Conservation (phyloP, 73 alveolate species). For the Paramecium octaurelia region DNA sequence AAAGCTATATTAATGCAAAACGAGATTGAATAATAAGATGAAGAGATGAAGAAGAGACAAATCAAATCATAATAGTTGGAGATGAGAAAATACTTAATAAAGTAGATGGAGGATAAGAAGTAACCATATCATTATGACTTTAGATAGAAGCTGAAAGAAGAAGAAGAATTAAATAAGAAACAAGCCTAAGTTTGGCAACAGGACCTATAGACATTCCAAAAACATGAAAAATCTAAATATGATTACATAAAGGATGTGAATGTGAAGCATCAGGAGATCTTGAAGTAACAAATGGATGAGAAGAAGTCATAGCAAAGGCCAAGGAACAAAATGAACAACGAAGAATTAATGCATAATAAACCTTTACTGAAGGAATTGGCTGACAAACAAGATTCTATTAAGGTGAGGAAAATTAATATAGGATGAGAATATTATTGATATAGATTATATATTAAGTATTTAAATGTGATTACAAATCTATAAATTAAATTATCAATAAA, state of each 20-base stretch:
- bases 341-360: slow-evolving; percentile 58
- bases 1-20: slow-evolving; percentile 24
- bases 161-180: slow-evolving; percentile 45
- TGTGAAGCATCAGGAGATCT: slow-evolving; percentile 46
- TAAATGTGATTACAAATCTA: slow-evolving; percentile 24
- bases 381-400: slow-evolving; percentile 29
- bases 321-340: slow-evolving; percentile 44
- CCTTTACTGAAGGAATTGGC: slow-evolving; percentile 55
- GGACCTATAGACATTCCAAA: slow-evolving; percentile 24
- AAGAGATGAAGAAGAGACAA: neutral
- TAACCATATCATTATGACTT: neutral
- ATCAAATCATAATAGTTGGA: slow-evolving; percentile 20
- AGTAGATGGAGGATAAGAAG: slow-evolving; percentile 61
- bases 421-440: neutral
- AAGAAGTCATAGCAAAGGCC: slow-evolving; percentile 39
- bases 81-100: slow-evolving; percentile 54
- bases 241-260: slow-evolving; percentile 58
- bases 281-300: slow-evolving; percentile 56
- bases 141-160: slow-evolving; percentile 23
- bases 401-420: slow-evolving; percentile 37
- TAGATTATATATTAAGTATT: neutral
- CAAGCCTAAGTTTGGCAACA: slow-evolving; percentile 57
- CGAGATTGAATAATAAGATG: slow-evolving; percentile 46
- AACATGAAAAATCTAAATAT: slow-evolving; percentile 50
- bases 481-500: slow-evolving; percentile 48